Conservation (phyloP, 768 basidiomycete genomes). For the Mrakia hoshinonis region DNA sequence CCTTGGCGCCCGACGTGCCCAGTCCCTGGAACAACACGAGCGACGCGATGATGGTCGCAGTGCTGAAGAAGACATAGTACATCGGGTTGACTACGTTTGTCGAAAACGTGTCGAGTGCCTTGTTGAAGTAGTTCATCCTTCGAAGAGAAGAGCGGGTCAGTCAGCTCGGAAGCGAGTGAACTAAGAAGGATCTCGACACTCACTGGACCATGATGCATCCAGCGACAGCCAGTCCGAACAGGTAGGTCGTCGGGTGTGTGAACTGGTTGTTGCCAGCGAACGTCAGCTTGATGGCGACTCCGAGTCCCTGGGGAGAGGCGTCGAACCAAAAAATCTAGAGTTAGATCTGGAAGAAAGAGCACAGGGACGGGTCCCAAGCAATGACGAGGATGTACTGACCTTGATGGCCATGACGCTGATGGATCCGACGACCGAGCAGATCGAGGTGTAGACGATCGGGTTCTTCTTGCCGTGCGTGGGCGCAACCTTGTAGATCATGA, state of each 20-base stretch:
- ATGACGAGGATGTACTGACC: too few species aligned
- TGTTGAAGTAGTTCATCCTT: conserved; percentile 68
- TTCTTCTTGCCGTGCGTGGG: conserved; percentile 79
- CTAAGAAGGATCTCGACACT: conserved; percentile 20
- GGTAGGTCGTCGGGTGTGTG: conserved; percentile 87
- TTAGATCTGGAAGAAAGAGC: too few species aligned
- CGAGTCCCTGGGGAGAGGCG: conserved; percentile 55
- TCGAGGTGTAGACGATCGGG: conserved; percentile 86
- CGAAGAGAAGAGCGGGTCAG: not conserved
- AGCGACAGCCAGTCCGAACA: conserved; percentile 74
- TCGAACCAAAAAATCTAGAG: not conserved
- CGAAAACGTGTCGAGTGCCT: conserved; percentile 90
- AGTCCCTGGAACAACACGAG: conserved; percentile 96
- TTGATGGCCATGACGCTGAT: conserved; percentile 99
- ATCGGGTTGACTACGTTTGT: conserved; percentile 97
- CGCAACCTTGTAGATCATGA: conserved; percentile 78
- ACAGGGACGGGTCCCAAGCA: too few species aligned
- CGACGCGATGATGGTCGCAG: conserved; percentile 83
- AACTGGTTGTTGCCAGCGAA: conserved; percentile 91
- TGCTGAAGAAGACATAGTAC: conserved; percentile 95
- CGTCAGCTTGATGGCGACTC: conserved; percentile 90
- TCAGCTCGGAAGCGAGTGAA: not conserved
- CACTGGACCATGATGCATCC: conserved; percentile 58
- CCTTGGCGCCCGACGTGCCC: conserved; percentile 72
- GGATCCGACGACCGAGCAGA: conserved; percentile 91